phyloP scores from a whole-genome alignment of 257 asterid genomes.

The Knoxia roxburghii region DNA sequence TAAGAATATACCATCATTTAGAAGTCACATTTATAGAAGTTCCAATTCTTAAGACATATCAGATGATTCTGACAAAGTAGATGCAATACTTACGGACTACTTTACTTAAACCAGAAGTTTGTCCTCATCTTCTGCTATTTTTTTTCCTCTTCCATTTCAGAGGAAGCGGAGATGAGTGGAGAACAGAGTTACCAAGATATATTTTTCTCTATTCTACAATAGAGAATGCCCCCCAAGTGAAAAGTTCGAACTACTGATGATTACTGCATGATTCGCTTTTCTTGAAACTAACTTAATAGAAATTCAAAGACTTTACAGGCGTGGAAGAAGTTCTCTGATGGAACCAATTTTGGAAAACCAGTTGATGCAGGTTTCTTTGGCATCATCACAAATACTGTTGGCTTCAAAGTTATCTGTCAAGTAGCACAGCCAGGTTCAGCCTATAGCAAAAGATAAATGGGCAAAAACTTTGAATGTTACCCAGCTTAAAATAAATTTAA shows the following conservation, averaged over 20 bases:
- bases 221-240: not conserved
- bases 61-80: not conserved
- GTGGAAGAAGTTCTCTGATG: constrained; percentile 74
- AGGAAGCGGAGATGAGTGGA: too few relatives aligned
- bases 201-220: not conserved
- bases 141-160: not conserved
- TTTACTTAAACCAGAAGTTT: not conserved
- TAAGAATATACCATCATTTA: not conserved
- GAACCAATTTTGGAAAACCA: constrained; percentile 86
- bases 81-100: not conserved
- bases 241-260: not conserved
- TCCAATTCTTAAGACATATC: not conserved
- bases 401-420: constrained; percentile 58
- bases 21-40: not conserved
- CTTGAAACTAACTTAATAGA: constrained; percentile 10
- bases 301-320: constrained; percentile 59
- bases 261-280: not conserved
- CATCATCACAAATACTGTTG: constrained; percentile 50
- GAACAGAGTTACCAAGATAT: not conserved
- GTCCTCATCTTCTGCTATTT: not conserved
- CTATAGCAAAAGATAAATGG: not conserved
- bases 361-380: constrained; percentile 89
- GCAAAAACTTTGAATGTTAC: not conserved
- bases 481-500: not conserved
- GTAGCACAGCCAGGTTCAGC: constrained; percentile 13